Evolutionary conservation across 1,284 basidiomycete species (phyloP), one percentile per base, ranked within the genome.

Genomic region (Moesziomyces sp.): DNA sequence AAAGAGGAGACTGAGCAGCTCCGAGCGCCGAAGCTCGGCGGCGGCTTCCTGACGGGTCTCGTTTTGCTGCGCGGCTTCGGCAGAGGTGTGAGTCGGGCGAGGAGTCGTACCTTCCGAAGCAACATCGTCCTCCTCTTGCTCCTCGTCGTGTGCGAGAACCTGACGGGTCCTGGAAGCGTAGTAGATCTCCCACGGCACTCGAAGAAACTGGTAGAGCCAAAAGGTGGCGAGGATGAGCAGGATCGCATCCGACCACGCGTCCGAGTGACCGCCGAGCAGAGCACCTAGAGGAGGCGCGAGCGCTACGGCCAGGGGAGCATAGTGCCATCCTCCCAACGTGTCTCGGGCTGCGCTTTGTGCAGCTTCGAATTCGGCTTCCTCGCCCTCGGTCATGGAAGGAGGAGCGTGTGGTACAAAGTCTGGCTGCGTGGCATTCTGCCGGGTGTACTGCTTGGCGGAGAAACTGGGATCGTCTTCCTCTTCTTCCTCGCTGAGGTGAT

Each of bases 331-430:
- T 43, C 79, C 69, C 14, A 81, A 64, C 1, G 59, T 62, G 13
- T 67, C 62, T 35, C 52, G 46, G 5, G 65, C 68, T 6, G 65
- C 58, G 28, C 52, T 60, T 30, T 69, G 66, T 87, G 87, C 56
- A 93, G 94, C 28, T 92, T 97, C 79, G 93, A 90, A 82, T 28
- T 88, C 91, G 47, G 77, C 85, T 35, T 85, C 48, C 38, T 75
- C 73, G 19, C 71, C 73, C 26, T 58, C 53, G 14, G 63, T 62
- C 49, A 73, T 50, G 14, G 64, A 67, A 28, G 63, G 60, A 11
- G 64, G 57, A n/a, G 59, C 52, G 9, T 50, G 52, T 19, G 57
- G 52, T 8, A 51, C 46, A 24, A 53, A 62, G 30, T 35, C 24
- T 19, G 56, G 48, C 46, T 59, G 66, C 30, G 53, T 46, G 24